Conservation (phyloP, 352 stramenopile species). For the Pythium guiyangense region DNA sequence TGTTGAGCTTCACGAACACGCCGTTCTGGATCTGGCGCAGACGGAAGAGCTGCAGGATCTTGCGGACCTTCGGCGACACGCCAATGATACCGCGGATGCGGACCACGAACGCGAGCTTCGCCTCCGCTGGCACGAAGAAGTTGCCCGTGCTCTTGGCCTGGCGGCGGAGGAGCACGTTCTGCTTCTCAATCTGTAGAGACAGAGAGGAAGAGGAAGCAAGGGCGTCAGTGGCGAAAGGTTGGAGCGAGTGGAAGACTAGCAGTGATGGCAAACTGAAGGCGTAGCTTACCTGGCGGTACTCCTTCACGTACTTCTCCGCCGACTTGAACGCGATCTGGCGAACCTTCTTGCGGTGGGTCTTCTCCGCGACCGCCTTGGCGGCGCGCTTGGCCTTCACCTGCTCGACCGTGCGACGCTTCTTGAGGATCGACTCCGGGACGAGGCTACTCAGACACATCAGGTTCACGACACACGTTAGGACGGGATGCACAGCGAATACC, state of each 20-base stretch:
- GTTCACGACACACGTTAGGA: conserved; percentile 58
- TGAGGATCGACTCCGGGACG: conserved; percentile 87
- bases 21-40: conserved; percentile 99
- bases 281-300: conserved; percentile 93
- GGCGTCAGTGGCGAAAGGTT: too few species aligned
- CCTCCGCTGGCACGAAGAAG: conserved; percentile 97
- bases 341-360: conserved; percentile 85
- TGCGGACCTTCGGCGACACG: conserved; percentile 90
- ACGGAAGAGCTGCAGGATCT: conserved; percentile 99
- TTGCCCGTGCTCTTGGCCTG: conserved; percentile 95
- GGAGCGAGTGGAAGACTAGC: too few species aligned
- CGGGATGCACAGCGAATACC: conserved; percentile 51
- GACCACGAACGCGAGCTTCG: conserved; percentile 98
- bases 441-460: conserved; percentile 44
- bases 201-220: too few species aligned
- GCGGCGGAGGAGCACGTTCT: conserved; percentile 92
- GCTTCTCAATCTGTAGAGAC: conserved; percentile 78
- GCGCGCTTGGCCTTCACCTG: conserved; percentile 85
- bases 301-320: conserved; percentile 98
- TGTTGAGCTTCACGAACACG: conserved; percentile 99
- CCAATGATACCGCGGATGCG: conserved; percentile 99
- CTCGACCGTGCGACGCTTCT: conserved; percentile 88
- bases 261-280: too few species aligned
- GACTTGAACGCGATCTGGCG: conserved; percentile 91
- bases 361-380: conserved; percentile 72